A percentile compares a stretch with the other conserved stretches of the same genome.
Evolutionary conservation across 768 basidiomycete species (phyloP).

Genomic region (Podaxis pistillaris): DNA sequence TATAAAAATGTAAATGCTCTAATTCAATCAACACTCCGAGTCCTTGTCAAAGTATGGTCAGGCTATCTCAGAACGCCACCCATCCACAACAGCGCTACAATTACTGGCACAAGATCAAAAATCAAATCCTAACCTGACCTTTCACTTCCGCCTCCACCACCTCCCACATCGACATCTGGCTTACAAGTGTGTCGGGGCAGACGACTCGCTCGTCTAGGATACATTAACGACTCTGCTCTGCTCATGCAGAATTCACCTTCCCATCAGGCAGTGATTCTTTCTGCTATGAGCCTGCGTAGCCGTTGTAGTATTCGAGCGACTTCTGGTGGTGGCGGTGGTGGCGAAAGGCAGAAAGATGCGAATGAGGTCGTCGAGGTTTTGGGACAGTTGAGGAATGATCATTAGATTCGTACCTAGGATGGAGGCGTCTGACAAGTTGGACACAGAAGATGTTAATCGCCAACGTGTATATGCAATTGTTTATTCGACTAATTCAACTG

Average conservation of each 20-base stretch:
- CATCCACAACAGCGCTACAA: slow-evolving; percentile 16
- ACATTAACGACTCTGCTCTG: slow-evolving; percentile 71
- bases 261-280: slow-evolving; percentile 37
- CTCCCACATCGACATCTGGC: slow-evolving; percentile 1
- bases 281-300: slow-evolving; percentile 18
- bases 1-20: slow-evolving; percentile 52
- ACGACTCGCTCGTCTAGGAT: slow-evolving; percentile 59
- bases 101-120: slow-evolving; percentile 10
- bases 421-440: not conserved
- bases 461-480: not conserved
- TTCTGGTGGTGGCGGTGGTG: slow-evolving; percentile 1
- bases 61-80: slow-evolving; percentile 25
- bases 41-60: slow-evolving; percentile 49
- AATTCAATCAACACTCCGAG: slow-evolving; percentile 39
- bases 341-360: slow-evolving; percentile 30
- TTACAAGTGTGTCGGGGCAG: slow-evolving; percentile 24
- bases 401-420: not conserved
- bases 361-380: slow-evolving; percentile 54
- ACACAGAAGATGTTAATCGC: not conserved
- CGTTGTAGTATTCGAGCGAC: slow-evolving; percentile 19
- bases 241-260: slow-evolving; percentile 38
- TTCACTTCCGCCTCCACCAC: slow-evolving; percentile 17
- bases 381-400: slow-evolving; percentile 35
- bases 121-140: slow-evolving; percentile 18
- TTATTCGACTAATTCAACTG: not conserved